A percentile compares a stretch with the other conserved stretches of the same genome.
Conservation (phyloP, 208 protist genomes). For the Plasmodiophora brassicae region DNA sequence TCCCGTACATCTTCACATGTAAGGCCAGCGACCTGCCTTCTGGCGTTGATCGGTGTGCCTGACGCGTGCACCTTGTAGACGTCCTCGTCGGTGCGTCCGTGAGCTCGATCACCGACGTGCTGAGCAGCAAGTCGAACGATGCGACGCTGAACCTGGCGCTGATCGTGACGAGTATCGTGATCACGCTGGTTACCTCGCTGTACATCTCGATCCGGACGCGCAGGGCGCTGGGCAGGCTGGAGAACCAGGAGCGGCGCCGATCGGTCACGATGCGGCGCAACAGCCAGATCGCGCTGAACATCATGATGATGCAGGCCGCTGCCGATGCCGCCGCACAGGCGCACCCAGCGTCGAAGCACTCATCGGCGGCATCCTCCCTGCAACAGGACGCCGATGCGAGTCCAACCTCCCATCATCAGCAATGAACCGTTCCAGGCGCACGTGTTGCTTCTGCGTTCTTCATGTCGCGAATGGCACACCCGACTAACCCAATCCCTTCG, state of each 20-base stretch:
- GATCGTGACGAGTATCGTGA: neutral
- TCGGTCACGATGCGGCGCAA: conserved; percentile 1
- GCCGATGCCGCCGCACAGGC: no score
- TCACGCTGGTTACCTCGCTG: neutral
- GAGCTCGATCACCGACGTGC: neutral
- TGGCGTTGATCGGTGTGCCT: neutral
- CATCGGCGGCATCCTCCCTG: no score
- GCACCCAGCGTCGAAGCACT: no score
- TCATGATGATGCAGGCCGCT: no score
- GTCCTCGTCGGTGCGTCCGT: neutral
- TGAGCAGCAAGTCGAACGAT: neutral
- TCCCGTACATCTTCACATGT: neutral
- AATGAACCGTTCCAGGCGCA: no score
- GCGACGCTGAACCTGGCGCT: neutral
- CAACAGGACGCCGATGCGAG: no score
- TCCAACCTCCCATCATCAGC: no score
- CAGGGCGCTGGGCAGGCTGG: neutral
- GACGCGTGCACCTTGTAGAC: neutral
- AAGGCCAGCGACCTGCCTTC: neutral
- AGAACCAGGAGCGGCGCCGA: conserved; percentile 31
- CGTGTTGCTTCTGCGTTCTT: no score
- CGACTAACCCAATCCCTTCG: no score
- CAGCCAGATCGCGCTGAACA: neutral
- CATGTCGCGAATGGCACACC: no score
- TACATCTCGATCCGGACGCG: neutral